Evolutionary conservation across 2,329 filamentous ascomycete genomes (phyloP).

Genomic region (Talaromyces albobiverticillius): DNA sequence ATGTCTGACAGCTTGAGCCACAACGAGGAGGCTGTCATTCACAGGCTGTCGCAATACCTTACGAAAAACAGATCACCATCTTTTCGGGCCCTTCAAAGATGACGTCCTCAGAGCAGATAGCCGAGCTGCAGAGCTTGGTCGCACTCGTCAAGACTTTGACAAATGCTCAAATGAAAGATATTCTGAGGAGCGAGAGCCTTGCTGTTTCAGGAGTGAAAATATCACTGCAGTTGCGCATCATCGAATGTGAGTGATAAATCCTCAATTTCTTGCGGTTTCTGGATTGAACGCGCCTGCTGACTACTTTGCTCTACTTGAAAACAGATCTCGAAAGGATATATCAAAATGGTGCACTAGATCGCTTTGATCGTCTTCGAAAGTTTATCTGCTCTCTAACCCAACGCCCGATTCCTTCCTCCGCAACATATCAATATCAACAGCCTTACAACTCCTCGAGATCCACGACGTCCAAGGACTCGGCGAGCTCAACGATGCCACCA

Average conservation of each 20-base stretch:
- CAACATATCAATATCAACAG: conserved; percentile 25
- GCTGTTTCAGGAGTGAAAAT: conserved; percentile 81
- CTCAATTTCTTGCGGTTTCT: too few relatives aligned
- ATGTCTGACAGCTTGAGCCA: conserved; percentile 3
- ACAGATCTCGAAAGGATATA: conserved; percentile 28
- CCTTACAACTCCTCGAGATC: conserved; percentile 21
- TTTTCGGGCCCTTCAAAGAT: conserved; percentile 22
- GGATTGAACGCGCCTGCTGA: not conserved
- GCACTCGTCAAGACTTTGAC: conserved; percentile 54
- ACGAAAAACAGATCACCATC: not conserved
- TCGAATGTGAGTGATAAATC: conserved; percentile 70
- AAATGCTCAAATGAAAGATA: conserved; percentile 68
- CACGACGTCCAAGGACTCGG: conserved; percentile 26
- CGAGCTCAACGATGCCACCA: conserved; percentile 30
- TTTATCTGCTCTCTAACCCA: conserved; percentile 30
- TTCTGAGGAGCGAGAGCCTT: conserved; percentile 72
- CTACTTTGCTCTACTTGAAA: not conserved
- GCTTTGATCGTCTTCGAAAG: conserved; percentile 31
- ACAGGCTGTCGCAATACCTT: not conserved
- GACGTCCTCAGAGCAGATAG: conserved; percentile 35
- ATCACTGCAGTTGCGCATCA: conserved; percentile 74
- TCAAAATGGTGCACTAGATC: conserved; percentile 22
- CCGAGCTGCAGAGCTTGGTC: conserved; percentile 42
- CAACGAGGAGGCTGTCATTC: conserved; percentile 1
- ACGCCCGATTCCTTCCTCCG: conserved; percentile 26